Percentiles rank a stretch among this genome's conserved stretches.
Evolutionary conservation across 331 rosid species (phyloP).

Genomic region (Cucumis variabilis): DNA sequence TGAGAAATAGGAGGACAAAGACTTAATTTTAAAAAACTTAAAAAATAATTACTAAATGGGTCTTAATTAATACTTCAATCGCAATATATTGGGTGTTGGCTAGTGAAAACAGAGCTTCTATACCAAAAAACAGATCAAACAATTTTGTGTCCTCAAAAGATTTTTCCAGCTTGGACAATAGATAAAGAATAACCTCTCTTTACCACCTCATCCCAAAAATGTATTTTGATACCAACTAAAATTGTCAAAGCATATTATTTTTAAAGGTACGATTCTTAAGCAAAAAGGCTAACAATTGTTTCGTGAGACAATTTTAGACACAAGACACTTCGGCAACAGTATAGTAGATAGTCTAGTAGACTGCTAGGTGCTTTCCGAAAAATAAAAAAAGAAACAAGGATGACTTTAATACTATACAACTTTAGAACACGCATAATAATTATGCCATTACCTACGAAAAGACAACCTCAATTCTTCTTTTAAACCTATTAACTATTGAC

Average conservation of each 20-base stretch:
- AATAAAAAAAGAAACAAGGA: background rate
- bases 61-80: background rate
- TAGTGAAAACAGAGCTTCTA: background rate
- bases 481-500: background rate
- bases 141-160: background rate
- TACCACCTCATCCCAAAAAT: background rate
- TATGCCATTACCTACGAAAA: background rate
- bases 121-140: background rate
- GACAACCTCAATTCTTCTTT: background rate
- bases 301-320: background rate
- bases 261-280: background rate
- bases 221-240: slow-evolving; percentile 6
- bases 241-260: background rate
- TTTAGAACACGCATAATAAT: background rate
- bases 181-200: background rate
- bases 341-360: background rate
- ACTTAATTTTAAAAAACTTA: no score
- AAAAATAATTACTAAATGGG: no score
- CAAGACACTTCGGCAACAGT: background rate
- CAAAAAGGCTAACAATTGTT: background rate
- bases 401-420: background rate
- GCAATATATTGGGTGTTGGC: background rate
- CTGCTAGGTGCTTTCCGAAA: background rate
- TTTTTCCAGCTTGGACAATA: background rate
- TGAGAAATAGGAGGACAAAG: no score